Evolutionary conservation across 2,329 filamentous ascomycete genomes (phyloP), one percentile per base, ranked within the genome.

Genomic region (Alternaria metachromatica): DNA sequence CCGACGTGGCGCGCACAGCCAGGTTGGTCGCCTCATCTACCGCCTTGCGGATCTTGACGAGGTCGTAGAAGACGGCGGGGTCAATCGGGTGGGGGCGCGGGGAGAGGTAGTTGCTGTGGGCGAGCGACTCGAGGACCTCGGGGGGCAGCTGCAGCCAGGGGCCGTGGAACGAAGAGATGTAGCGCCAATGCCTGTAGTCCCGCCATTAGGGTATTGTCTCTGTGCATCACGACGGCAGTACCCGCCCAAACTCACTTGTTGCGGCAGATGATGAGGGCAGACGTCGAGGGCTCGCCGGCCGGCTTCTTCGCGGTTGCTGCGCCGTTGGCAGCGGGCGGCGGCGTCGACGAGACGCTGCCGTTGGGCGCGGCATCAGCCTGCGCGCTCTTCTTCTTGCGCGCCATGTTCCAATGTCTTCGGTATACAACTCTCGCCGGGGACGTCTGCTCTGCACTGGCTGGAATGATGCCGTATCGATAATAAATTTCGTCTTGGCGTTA

Each of bases 141-240:
- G 89, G 87, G 20, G 92, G 91, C 60, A 95, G 84, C 79, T 93
- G 90, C 13, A 94, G 87, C 93, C 93, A 96, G 70, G 92, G 89
- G 23, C 92, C 93, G 76, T 94, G 90, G 75, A 92, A 96, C 26
- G 90, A 91, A 21, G 92, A 94, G 63, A 96, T 94, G 78, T 93
- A 93, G 67, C 89, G 87, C 92, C 92, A 95, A 82, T 95, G 92
- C 78, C 92, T 95, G 70, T 41, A 15, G 45, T 13, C 10, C 25
- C 11, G 23, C 20, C n/a, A 63, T 71, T 64, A 72, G 70, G 45
- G 28, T 61, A 44, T 58, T 26, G 20, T 55, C 41, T 48, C 43
- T 44, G 46, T 33, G 37, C 46, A 43, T 56, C 53, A 37, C 30
- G 55, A 63, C 59, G 58, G 61, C 61, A 55, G 45, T 50, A 60